Conservation (phyloP, 768 basidiomycete genomes). For the Dioszegia aurantiaca region DNA sequence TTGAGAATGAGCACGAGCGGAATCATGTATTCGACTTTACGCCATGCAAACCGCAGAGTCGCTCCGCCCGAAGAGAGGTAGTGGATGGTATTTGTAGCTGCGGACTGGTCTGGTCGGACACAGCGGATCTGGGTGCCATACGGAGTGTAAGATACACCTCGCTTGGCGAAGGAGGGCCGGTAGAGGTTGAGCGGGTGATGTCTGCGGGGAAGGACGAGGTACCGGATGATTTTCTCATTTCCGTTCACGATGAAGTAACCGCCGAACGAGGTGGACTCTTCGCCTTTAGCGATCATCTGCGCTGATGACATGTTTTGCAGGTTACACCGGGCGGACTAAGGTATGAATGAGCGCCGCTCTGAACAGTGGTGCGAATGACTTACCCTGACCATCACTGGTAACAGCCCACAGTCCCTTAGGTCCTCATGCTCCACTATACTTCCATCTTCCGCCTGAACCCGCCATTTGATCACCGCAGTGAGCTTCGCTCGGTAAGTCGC, state of each 20-base stretch:
- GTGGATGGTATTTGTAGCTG: conserved; percentile 92
- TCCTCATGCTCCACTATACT: conserved; percentile 63
- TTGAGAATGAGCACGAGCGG: conserved; percentile 96
- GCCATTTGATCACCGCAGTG: conserved; percentile 82
- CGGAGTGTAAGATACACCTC: conserved; percentile 90
- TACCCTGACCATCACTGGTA: conserved; percentile 97
- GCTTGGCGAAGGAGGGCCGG: conserved; percentile 84
- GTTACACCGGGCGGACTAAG: conserved; percentile 88
- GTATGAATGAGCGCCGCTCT: no score
- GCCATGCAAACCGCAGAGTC: conserved; percentile 93
- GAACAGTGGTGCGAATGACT: conserved; percentile 49
- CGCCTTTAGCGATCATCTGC: conserved; percentile 81
- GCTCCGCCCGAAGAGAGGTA: conserved; percentile 94
- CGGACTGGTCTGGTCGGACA: conserved; percentile 87
- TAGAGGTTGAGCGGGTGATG: conserved; percentile 92
- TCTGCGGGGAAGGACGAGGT: conserved; percentile 87
- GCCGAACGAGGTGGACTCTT: conserved; percentile 97
- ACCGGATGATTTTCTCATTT: conserved; percentile 96
- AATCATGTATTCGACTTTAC: conserved; percentile 88
- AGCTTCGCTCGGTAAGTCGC: conserved; percentile 88
- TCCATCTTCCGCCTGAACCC: conserved; percentile 59
- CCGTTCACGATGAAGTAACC: conserved; percentile 99
- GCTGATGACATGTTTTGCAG: conserved; percentile 78
- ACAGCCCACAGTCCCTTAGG: conserved; percentile 78
- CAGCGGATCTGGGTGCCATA: conserved; percentile 95